These are phyloP conservation scores for Floccularia luteovirens DNA, from an alignment of 768 basidiomycete species.

Conservation along the genomic window DNA sequence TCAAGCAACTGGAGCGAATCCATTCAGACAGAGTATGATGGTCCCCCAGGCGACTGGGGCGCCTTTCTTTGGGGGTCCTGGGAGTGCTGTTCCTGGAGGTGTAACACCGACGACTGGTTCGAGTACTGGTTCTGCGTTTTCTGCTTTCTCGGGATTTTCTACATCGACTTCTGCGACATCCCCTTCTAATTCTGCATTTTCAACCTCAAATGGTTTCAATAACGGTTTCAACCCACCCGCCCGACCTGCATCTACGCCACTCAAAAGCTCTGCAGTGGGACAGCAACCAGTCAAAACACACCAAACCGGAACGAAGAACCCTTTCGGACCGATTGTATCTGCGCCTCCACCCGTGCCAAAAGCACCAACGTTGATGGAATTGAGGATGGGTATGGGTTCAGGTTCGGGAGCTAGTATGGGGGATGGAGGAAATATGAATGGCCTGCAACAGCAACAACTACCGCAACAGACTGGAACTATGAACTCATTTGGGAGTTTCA, in stretches of 20 bases:
- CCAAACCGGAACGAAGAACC: slow-evolving; percentile 92
- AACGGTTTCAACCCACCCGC: no score
- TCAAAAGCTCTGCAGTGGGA: slow-evolving; percentile 34
- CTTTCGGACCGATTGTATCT: slow-evolving; percentile 74
- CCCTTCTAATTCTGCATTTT: no score
- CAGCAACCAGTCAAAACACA: slow-evolving; percentile 74
- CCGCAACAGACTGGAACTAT: slow-evolving; percentile 13
- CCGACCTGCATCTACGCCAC: slow-evolving; percentile 70
- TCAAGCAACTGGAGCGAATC: slow-evolving; percentile 64
- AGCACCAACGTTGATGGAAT: slow-evolving; percentile 74
- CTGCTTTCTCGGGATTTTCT: no score
- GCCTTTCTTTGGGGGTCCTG: slow-evolving; percentile 30
- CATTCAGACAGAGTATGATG: slow-evolving; percentile 78
- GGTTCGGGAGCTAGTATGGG: background rate
- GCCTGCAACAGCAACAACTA: slow-evolving; percentile 17
- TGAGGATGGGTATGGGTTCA: slow-evolving; percentile 46
- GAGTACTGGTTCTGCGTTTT: no score
- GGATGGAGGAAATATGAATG: slow-evolving; percentile 3
- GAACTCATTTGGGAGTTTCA: slow-evolving; percentile 22
- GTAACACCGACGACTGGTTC: no score
- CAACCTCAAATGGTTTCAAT: no score
- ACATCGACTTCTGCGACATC: no score
- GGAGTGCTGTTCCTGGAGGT: slow-evolving; percentile 11
- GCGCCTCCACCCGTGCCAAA: slow-evolving; percentile 64
- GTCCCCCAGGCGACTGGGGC: slow-evolving; percentile 56